Evolutionary conservation across 208 protist genomes (phyloP).

Genomic region (Trypanosoma congolense): DNA sequence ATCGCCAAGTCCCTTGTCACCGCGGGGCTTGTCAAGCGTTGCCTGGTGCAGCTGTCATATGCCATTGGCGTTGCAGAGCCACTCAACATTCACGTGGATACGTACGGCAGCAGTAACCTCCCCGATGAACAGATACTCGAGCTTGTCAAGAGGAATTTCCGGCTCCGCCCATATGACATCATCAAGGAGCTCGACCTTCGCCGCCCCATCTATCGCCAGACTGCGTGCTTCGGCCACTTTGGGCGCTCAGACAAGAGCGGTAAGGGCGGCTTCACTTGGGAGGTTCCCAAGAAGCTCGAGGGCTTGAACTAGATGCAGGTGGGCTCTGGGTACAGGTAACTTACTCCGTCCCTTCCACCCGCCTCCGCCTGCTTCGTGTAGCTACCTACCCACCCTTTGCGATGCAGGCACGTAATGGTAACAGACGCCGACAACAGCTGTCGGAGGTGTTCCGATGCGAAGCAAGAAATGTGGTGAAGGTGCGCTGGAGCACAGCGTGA

Average conservation of each 20-base stretch:
- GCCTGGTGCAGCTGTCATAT: conserved; percentile 5
- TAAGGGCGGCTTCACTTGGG: conserved; percentile 4
- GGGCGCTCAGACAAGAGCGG: conserved; percentile 2
- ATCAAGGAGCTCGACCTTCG: conserved; percentile 7
- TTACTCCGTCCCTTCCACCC: conserved; percentile 2
- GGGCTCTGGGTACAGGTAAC: background rate
- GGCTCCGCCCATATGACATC: conserved; percentile 5
- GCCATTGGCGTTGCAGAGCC: conserved; percentile 8
- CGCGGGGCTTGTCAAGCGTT: conserved; percentile 1
- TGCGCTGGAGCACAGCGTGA: too few species aligned
- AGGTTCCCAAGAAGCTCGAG: conserved; percentile 19
- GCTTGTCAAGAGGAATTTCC: conserved; percentile 2
- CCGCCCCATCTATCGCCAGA: conserved; percentile 1
- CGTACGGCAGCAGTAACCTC: conserved; percentile 1
- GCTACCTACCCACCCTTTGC: too few species aligned
- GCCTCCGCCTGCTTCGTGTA: too few species aligned
- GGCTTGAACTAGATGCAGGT: conserved; percentile 31
- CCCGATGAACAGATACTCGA: conserved; percentile 1
- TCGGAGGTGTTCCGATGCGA: too few species aligned
- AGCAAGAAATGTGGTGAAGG: too few species aligned
- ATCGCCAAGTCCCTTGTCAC: conserved; percentile 3
- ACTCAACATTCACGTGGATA: conserved; percentile 9
- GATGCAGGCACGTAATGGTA: too few species aligned
- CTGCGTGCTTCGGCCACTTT: conserved; percentile 4
- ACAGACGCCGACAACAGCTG: too few species aligned